Evolutionary conservation across 148 eudicot genomes (phyloP).

Genomic region (Suaeda aralocaspica): DNA sequence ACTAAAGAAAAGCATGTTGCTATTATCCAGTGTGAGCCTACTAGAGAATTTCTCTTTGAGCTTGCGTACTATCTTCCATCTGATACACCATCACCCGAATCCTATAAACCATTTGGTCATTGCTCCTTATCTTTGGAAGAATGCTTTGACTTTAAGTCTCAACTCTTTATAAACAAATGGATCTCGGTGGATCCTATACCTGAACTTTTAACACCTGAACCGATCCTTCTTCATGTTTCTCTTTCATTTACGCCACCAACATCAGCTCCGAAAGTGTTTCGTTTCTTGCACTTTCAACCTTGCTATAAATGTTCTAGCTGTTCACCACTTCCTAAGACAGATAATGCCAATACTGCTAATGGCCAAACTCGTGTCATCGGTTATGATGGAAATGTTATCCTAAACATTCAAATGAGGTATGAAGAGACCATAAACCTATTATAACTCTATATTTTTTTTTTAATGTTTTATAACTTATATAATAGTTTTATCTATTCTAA

Average conservation of each 20-base stretch:
- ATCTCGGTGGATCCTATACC: slow-evolving; percentile 52
- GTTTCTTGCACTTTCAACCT: slow-evolving; percentile 43
- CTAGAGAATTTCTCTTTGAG: slow-evolving; percentile 64
- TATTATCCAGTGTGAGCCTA: slow-evolving; percentile 70
- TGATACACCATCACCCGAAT: slow-evolving; percentile 34
- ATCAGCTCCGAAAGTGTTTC: slow-evolving; percentile 47
- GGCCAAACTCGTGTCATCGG: slow-evolving; percentile 53
- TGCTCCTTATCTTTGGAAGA: slow-evolving; percentile 60
- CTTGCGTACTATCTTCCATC: slow-evolving; percentile 40
- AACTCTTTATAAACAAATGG: slow-evolving; percentile 74
- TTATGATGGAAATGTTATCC: slow-evolving; percentile 56
- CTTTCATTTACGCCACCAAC: slow-evolving; percentile 67
- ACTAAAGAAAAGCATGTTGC: slow-evolving; percentile 76
- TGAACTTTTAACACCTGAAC: slow-evolving; percentile 30
- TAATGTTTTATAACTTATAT: neutral
- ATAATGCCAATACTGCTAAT: slow-evolving; percentile 36
- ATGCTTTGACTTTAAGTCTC: slow-evolving; percentile 36
- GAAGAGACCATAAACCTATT: too few relatives aligned
- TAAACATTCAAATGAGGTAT: slow-evolving; percentile 87
- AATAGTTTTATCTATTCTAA: too few relatives aligned
- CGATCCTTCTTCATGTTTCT: slow-evolving; percentile 61
- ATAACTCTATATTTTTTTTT: neutral
- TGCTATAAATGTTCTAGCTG: slow-evolving; percentile 55
- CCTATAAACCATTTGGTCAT: slow-evolving; percentile 54
- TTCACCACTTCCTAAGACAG: slow-evolving; percentile 42